A percentile compares a stretch with the other conserved stretches of the same genome.
phyloP scores from a whole-genome alignment of 345 rosid genomes.

The Eucalyptus sp. region DNA sequence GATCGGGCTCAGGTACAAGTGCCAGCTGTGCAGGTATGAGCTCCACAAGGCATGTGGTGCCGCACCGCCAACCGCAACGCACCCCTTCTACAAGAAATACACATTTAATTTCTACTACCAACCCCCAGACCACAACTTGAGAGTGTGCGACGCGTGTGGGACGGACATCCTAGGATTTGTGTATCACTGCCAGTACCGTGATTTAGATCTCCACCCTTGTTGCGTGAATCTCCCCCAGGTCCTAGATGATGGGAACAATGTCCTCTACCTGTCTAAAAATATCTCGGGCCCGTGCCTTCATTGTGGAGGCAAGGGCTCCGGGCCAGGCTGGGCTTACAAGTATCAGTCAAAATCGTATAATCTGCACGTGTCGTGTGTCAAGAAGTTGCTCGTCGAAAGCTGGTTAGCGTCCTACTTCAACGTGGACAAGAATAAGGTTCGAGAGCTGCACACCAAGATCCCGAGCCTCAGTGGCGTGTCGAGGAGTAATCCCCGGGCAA shows the following conservation, averaged over 20 bases:
- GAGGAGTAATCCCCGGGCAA: not conserved
- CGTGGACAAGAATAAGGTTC: slow-evolving; percentile 7
- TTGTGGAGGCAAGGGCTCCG: slow-evolving; percentile 19
- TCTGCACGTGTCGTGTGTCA: slow-evolving; percentile 39
- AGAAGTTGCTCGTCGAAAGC: slow-evolving; percentile 30
- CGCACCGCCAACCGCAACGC: slow-evolving; percentile 5
- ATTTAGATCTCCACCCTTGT: slow-evolving; percentile 36
- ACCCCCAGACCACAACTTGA: slow-evolving; percentile 4
- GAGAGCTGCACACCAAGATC: slow-evolving; percentile 21
- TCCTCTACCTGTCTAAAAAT: slow-evolving; percentile 16
- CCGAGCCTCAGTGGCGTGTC: slow-evolving; percentile 11
- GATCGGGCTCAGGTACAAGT: slow-evolving; percentile 25
- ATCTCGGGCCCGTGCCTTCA: slow-evolving; percentile 13
- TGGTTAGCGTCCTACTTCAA: slow-evolving; percentile 19
- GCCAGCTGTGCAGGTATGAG: slow-evolving; percentile 26
- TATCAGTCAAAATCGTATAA: slow-evolving; percentile 20
- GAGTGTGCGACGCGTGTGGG: slow-evolving; percentile 22
- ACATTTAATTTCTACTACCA: slow-evolving; percentile 8
- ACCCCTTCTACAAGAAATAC: slow-evolving; percentile 24
- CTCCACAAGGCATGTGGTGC: slow-evolving; percentile 26
- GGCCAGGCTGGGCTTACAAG: slow-evolving; percentile 27
- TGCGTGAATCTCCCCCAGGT: slow-evolving; percentile 30
- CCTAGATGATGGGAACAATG: slow-evolving; percentile 8
- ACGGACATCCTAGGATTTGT: slow-evolving; percentile 21
- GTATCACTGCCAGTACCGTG: slow-evolving; percentile 28